Evolutionary conservation across 345 rosid species (phyloP), one percentile per base, ranked within the genome.

Genomic region (Melaleuca quinquenervia): DNA sequence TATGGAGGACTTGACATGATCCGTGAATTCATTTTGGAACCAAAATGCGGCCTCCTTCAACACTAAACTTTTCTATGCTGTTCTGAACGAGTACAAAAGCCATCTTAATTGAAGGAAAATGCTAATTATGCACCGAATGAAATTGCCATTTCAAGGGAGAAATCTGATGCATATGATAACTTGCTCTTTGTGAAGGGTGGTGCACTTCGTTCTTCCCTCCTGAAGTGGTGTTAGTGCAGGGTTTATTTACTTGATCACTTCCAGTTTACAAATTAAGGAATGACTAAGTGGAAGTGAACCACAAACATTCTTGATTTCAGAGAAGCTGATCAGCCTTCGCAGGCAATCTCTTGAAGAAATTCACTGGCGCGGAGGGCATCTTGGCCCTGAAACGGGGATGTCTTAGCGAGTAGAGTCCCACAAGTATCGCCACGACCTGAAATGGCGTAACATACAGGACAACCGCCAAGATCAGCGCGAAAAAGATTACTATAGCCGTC

Each of bases 301-400:
- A 8, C 78, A 64, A 32, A 32, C 45, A 32, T 32, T 32, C 78
- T 64, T 41, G 24, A 32, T 64, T 20, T 94, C 90, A 97, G 78
- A 97, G 90, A 83, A 97, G 91, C 94, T 92, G 90, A 87, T 97
- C 99, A 82, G 98, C 88, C 93, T 95, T 94, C 36, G 98, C 90
- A 8, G 99, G 99, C 90, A 97, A 90, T 89, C 99, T 91, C 87
- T 96, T 94, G 98, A 97, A 97, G 96, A 96, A 97, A 86, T 97
- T 97, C 85, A 93, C 95, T 50, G 97, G 99, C 36, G 93, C 96
- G 3, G 99, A 94, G 44, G 99, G 99, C 92, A 94, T 53, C 93
- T 85, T 95, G 91, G 92, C 92, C 89, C 99, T 90, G 90, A 97
- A 95, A 89, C 97, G 92, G 9, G 99, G 99, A 92, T 95, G 99